Conservation (phyloP, 1,284 basidiomycete species). For the Cryptococcus amylolentus region DNA sequence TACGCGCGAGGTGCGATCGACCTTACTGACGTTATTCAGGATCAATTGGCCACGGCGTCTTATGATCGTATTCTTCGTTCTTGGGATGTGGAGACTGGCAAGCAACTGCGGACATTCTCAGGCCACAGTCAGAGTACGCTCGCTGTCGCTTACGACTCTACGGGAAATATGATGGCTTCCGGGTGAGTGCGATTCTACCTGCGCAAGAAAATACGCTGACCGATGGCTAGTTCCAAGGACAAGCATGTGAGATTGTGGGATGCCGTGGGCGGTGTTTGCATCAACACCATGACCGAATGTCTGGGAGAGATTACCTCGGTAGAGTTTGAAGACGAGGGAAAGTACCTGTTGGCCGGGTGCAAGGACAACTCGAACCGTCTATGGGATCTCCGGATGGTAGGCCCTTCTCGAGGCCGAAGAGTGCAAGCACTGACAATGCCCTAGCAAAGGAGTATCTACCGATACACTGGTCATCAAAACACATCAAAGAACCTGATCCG, state of each 20-base stretch:
- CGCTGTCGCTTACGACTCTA: constrained; percentile 50
- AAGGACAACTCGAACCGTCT: constrained; percentile 53
- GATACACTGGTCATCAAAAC: constrained; percentile 55
- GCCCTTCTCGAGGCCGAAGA: constrained; percentile 11
- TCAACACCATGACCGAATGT: constrained; percentile 50
- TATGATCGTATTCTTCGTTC: constrained; percentile 54
- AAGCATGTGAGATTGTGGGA: constrained; percentile 54
- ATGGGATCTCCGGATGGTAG: constrained; percentile 49
- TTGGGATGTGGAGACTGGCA: constrained; percentile 51
- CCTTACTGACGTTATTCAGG: constrained; percentile 15
- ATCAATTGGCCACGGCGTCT: constrained; percentile 49
- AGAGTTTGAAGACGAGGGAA: constrained; percentile 51
- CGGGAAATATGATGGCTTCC: constrained; percentile 51
- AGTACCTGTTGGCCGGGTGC: constrained; percentile 51
- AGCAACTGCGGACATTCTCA: constrained; percentile 52
- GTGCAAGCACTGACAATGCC: background rate
- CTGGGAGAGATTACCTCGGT: constrained; percentile 54
- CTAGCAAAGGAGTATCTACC: constrained; percentile 48
- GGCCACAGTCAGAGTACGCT: constrained; percentile 52
- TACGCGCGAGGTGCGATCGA: background rate
- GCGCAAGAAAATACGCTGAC: background rate
- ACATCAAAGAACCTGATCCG: constrained; percentile 54
- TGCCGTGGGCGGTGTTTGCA: constrained; percentile 51
- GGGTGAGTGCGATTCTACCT: constrained; percentile 27
- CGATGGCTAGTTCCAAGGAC: constrained; percentile 42